Evolutionary conservation across 495 filamentous ascomycete species (phyloP).

Genomic region (Thermochaetoides thermophila): DNA sequence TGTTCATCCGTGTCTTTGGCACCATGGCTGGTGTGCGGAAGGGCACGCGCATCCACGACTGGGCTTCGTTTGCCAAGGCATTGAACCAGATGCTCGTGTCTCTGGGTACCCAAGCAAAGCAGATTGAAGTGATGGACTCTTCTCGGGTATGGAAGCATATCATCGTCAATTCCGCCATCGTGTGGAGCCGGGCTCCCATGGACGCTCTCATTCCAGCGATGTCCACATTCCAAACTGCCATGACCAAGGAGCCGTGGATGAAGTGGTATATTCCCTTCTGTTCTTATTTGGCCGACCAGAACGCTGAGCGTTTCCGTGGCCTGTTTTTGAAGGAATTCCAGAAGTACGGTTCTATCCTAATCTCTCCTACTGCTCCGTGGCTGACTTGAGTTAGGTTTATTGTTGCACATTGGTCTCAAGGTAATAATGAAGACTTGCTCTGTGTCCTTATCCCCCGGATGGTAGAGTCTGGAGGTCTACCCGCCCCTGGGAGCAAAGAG

Average conservation of each 20-base stretch:
- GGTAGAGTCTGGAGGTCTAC: conserved; percentile 37
- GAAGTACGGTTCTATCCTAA: conserved; percentile 34
- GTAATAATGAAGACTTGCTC: conserved; percentile 47
- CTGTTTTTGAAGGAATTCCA: conserved; percentile 70
- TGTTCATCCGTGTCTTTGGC: conserved; percentile 51
- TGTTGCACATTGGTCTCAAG: conserved; percentile 50
- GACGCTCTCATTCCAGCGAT: conserved; percentile 60
- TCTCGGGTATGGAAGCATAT: conserved; percentile 37
- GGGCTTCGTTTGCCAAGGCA: conserved; percentile 47
- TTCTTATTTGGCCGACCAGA: conserved; percentile 57
- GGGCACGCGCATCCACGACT: conserved; percentile 57
- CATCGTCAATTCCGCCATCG: conserved; percentile 49
- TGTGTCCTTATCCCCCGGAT: conserved; percentile 57
- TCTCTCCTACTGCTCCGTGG: neutral
- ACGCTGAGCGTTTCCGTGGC: conserved; percentile 58
- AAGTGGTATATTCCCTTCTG: conserved; percentile 72
- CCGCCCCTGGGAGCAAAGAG: conserved; percentile 33
- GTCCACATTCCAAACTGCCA: conserved; percentile 43
- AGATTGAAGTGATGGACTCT: conserved; percentile 26
- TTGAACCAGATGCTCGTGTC: conserved; percentile 40
- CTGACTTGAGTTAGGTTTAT: conserved; percentile 45
- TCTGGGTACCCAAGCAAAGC: conserved; percentile 17
- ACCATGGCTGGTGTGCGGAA: conserved; percentile 58
- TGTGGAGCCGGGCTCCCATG: conserved; percentile 62
- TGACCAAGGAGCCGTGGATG: conserved; percentile 47